Evolutionary conservation across 306 rosid genomes (phyloP), one percentile per base, ranked within the genome.

Genomic region (Luffa aegyptiaca): DNA sequence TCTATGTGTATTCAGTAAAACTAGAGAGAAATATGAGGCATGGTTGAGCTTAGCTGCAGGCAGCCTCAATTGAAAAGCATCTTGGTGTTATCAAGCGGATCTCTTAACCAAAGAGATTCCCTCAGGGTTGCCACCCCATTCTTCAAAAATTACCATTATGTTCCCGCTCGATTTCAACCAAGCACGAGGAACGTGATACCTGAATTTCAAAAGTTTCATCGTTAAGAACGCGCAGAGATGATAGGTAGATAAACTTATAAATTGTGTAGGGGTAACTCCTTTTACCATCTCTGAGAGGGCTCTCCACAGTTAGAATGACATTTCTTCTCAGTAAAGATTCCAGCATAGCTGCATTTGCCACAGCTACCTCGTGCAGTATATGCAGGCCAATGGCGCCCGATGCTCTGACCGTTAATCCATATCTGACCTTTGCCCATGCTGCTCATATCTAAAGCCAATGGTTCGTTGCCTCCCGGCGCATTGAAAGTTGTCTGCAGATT

Each of bases 251-350:
- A 33, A 74, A 53, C 35, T 33, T 5, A 75, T 75, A 51, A 17
- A 75, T 52, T 49, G 16, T 74, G 20, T 5, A 65, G 72, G 42
- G 76, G 20, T 10, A 82, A 76, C 70, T 84, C 37, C 59, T 72
- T 86, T 88, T 82, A 91, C 99, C 97, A 95, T 90, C 95, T 91
- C 78, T 95, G 99, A n/a, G 97, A 93, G 72, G 99, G 85, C 79
- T 89, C 81, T 59, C 99, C 97, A 69, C 99, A 95, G 12, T 84
- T 80, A 53, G 82, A 85, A 41, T 72, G 78, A 66, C 97, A 95
- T 81, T 95, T 95, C 75, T 83, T 90, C 4, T 91, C 97, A 7
- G 70, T 59, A 44, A 84, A 93, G 73, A 85, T 87, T 84, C 99
- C 99, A 17, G 96, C 91, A 87, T 95, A 95, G 75, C 80, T 39